Evolutionary conservation across 179 eudicot species (phyloP).

Genomic region (Silene vulgaris): DNA sequence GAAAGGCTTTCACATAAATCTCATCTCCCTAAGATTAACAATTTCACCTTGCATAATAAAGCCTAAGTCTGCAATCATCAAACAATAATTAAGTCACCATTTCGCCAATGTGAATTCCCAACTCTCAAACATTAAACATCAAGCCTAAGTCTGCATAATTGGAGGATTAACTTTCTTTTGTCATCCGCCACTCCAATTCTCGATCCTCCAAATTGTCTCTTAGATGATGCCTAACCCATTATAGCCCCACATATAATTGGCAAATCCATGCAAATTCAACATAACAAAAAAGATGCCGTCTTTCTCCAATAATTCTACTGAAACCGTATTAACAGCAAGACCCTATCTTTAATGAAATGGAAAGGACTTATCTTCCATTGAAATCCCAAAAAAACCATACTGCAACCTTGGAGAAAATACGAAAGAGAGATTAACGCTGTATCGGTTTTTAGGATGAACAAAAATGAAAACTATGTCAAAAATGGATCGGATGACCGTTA

Average conservation of each 20-base stretch:
- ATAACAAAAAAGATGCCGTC: background rate
- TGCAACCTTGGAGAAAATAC: background rate
- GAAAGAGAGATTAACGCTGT: background rate
- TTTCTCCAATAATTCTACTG: too few relatives aligned
- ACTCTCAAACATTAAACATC: too few relatives aligned
- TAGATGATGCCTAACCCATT: background rate
- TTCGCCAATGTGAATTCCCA: background rate
- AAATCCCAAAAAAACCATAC: too few relatives aligned
- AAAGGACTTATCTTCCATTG: too few relatives aligned
- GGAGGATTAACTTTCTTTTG: background rate
- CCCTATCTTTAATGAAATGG: too few relatives aligned
- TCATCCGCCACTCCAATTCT: background rate
- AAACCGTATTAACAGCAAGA: too few relatives aligned
- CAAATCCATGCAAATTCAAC: background rate
- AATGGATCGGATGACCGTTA: background rate
- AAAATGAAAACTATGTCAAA: too few relatives aligned
- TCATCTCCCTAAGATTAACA: slow-evolving; percentile 1
- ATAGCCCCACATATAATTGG: background rate
- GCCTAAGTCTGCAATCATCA: background rate
- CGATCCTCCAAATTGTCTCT: background rate
- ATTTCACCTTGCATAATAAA: background rate
- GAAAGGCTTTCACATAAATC: background rate
- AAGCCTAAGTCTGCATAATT: too few relatives aligned
- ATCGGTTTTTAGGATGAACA: too few relatives aligned
- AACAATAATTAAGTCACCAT: background rate